Base-by-base conservation (phyloP, 306 rosid genomes). In the Sicyos edulis region DNA sequence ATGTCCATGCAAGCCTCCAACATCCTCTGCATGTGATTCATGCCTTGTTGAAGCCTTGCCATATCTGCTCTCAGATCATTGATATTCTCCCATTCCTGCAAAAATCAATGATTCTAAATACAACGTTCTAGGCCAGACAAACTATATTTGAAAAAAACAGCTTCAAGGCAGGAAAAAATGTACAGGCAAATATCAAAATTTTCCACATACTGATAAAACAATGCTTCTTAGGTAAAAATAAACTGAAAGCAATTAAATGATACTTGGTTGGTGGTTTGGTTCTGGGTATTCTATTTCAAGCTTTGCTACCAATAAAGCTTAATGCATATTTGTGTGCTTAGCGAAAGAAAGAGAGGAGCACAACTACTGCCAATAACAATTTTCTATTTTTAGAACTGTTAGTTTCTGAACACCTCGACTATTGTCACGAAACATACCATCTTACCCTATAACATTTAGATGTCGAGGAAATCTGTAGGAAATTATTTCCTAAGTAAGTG, bases 1-100 rank as follows among this genome's bases (percentile, higher is more conserved):
- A 95, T 95, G 76, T 95, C 99, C 99, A 95, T 95, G 91, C 99
- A 95, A 40, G 99, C 97, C 83, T 95, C 99, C 89, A 95, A 79
- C 96, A 89, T 89, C 80, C 96, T 89, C 88, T 95, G 99, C 99
- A 95, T 91, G 85, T 95, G 99, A 78, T 87, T 91, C 99, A 95
- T 95, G 80, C 99, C 97, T 82, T 95, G 99, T 81, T 95, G 99
- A 83, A 95, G 99, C 83, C 96, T 86, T 49, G 92, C 84, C 97
- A 95, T 95, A 75, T 95, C 99, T 49, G 96, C 82, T 82, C 96
- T 84, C 73, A 95, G 84, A 81, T 95, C 99, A 77, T 91, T 91
- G 78, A 91, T 75, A 79, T 89, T 88, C 89, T 95, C 99, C 99
- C 99, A 95, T 76, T 91, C 99, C 99, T 95, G 88, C 74, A 73